Percentiles rank a stretch among this genome's conserved stretches.
Evolutionary conservation across 2,329 filamentous ascomycete genomes (phyloP).

Genomic region (Fusarium oxysporum): DNA sequence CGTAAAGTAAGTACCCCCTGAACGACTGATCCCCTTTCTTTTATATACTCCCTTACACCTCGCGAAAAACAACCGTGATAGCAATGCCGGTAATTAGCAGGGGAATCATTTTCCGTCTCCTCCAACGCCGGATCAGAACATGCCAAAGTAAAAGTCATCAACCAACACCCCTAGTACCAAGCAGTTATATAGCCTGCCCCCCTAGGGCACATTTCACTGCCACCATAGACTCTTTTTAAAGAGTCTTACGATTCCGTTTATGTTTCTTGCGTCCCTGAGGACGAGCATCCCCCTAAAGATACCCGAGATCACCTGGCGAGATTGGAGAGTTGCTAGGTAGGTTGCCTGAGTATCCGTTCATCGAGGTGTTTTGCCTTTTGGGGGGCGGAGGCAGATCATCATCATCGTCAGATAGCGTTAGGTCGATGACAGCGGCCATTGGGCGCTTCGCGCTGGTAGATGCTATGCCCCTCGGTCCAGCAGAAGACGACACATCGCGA

Average conservation of each 20-base stretch:
- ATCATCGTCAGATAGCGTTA: conserved; percentile 65
- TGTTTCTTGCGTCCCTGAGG: conserved; percentile 20
- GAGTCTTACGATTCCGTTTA: conserved; percentile 33
- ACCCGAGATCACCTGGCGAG: conserved; percentile 28
- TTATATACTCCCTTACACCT: conserved; percentile 34
- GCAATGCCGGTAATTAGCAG: conserved; percentile 35
- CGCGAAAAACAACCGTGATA: conserved; percentile 39
- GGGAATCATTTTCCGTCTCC: conserved; percentile 49
- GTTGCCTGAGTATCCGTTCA: conserved; percentile 41
- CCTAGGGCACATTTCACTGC: conserved; percentile 3
- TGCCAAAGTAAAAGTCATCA: conserved; percentile 38
- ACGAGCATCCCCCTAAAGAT: conserved; percentile 38
- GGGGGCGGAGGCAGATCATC: conserved; percentile 61
- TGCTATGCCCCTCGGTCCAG: conserved; percentile 50
- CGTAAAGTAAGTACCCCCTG: not conserved
- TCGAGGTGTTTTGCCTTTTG: conserved; percentile 58
- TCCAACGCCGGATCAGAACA: conserved; percentile 43
- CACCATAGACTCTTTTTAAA: conserved; percentile 6
- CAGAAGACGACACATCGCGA: conserved; percentile 52
- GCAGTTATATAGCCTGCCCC: not conserved
- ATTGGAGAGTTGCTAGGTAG: conserved; percentile 41
- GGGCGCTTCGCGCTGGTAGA: conserved; percentile 61
- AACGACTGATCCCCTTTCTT: not conserved
- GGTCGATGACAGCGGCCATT: conserved; percentile 66
- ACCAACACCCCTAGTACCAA: conserved; percentile 37